These are phyloP conservation scores for Dimargaris verticillata DNA, from an alignment of 192 early-diverging fungal species.

Conservation along the genomic window DNA sequence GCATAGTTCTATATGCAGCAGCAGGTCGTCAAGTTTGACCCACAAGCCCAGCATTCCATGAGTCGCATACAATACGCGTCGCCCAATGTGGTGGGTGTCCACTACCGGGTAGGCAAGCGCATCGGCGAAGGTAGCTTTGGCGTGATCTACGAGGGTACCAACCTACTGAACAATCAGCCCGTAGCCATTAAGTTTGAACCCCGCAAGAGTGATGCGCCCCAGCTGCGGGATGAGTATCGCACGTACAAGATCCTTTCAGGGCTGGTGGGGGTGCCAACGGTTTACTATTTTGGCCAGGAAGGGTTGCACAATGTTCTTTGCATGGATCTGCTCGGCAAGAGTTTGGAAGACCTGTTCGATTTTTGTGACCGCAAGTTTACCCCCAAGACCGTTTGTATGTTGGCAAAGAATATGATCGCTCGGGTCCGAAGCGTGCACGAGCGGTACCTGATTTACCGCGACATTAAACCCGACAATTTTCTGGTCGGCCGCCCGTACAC, in stretches of 20 bases:
- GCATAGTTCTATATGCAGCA: slow-evolving; percentile 11
- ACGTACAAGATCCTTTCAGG: slow-evolving; percentile 88
- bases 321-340: slow-evolving; percentile 86
- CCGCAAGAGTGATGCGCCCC: slow-evolving; percentile 90
- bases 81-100: slow-evolving; percentile 84
- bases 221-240: slow-evolving; percentile 87
- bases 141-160: slow-evolving; percentile 94
- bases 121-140: slow-evolving; percentile 98
- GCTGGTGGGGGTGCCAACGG: slow-evolving; percentile 69
- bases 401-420: slow-evolving; percentile 87
- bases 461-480: slow-evolving; percentile 99
- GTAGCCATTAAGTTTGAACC: slow-evolving; percentile 98
- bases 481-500: slow-evolving; percentile 66
- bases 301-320: slow-evolving; percentile 89
- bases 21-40: slow-evolving; percentile 10
- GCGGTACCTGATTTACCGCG: slow-evolving; percentile 87
- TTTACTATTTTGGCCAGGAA: slow-evolving; percentile 94
- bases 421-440: slow-evolving; percentile 90
- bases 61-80: slow-evolving; percentile 17
- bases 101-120: slow-evolving; percentile 88
- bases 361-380: slow-evolving; percentile 80
- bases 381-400: slow-evolving; percentile 89
- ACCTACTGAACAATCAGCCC: slow-evolving; percentile 77
- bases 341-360: slow-evolving; percentile 93
- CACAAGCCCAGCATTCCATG: slow-evolving; percentile 13